Percentiles rank a stretch among this genome's conserved stretches.
These are phyloP conservation scores for Knoxia roxburghii DNA, from an alignment of 257 asterid genomes.

Conservation along the genomic window DNA sequence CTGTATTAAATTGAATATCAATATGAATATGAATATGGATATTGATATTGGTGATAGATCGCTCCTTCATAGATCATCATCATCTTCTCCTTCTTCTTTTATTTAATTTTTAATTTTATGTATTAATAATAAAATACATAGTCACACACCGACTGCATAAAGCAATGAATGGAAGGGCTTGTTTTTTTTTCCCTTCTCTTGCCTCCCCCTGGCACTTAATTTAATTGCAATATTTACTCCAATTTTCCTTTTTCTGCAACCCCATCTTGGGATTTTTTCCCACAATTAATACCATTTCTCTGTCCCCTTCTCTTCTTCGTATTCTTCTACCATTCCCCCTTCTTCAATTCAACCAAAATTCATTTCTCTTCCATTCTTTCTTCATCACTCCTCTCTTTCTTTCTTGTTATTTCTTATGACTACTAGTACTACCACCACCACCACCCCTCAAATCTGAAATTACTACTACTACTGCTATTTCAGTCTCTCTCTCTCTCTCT, in stretches of 20 bases:
- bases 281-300: constrained; percentile 40
- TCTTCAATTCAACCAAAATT: constrained; percentile 1
- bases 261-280: constrained; percentile 47
- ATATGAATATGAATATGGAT: constrained; percentile 10
- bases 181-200: too few relatives aligned
- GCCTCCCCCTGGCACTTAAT: constrained; percentile 40
- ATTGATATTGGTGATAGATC: background rate
- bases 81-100: constrained; percentile 1
- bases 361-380: too few relatives aligned
- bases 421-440: too few relatives aligned
- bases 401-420: too few relatives aligned
- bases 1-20: constrained; percentile 11
- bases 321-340: background rate
- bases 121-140: background rate
- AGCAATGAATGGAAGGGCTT: constrained; percentile 39
- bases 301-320: background rate
- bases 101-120: too few relatives aligned
- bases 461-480: too few relatives aligned
- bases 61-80: background rate
- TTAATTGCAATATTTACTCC: constrained; percentile 59
- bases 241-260: constrained; percentile 54
- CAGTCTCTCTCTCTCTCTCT: too few relatives aligned
- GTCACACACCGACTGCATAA: constrained; percentile 29
- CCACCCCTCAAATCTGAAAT: too few relatives aligned
- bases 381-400: too few relatives aligned